Conservation (phyloP, 2,329 filamentous ascomycete genomes). For the Teratosphaeriaceae sp. region DNA sequence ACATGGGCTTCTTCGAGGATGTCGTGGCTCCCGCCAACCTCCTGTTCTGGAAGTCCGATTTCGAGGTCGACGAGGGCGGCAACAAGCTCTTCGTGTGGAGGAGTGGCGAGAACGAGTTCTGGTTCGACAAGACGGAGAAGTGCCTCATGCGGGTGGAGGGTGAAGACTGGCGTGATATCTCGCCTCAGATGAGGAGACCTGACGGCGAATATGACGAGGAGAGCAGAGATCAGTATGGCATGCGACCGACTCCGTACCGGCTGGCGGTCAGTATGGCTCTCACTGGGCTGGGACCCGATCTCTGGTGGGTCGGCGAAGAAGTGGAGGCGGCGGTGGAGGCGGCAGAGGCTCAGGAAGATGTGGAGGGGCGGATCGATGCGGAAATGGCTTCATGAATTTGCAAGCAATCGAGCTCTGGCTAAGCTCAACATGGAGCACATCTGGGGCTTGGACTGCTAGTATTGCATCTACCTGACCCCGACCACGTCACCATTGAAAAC, state of each 20-base stretch:
- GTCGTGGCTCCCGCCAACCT: slow-evolving; percentile 70
- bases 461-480: no score
- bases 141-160: slow-evolving; percentile 79
- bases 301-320: slow-evolving; percentile 39
- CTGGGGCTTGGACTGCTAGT: neutral
- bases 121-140: slow-evolving; percentile 83
- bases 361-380: neutral
- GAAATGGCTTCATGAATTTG: slow-evolving; percentile 1
- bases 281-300: slow-evolving; percentile 40
- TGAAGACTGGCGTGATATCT: slow-evolving; percentile 88
- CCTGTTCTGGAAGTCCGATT: slow-evolving; percentile 60
- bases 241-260: slow-evolving; percentile 63
- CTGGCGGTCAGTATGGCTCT: slow-evolving; percentile 49
- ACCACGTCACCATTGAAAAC: no score
- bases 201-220: slow-evolving; percentile 14
- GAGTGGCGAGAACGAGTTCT: slow-evolving; percentile 64
- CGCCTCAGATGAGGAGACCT: slow-evolving; percentile 69
- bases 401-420: no score
- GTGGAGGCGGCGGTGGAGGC: slow-evolving; percentile 6
- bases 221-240: slow-evolving; percentile 48
- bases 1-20: slow-evolving; percentile 89
- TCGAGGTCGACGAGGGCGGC: slow-evolving; percentile 23
- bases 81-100: slow-evolving; percentile 68
- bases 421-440: no score
- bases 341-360: neutral